Percentiles rank a stretch among this genome's conserved stretches.
Conservation (phyloP, 768 basidiomycete species). For the Lyophyllum decastes region DNA sequence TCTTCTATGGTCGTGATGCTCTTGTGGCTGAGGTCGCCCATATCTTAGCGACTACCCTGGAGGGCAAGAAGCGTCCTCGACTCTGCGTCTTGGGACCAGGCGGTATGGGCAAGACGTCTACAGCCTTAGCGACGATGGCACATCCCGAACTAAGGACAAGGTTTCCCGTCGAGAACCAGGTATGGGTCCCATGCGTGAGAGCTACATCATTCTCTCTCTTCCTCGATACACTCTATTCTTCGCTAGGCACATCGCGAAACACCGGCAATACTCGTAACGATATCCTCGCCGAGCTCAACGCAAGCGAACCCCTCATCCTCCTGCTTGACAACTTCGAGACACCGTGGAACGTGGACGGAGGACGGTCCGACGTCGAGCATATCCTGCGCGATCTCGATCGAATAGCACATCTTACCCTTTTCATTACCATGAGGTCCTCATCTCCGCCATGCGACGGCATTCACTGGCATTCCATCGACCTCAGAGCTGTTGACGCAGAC, state of each 20-base stretch:
- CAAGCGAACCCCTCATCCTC: slow-evolving; percentile 9
- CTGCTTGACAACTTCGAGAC: slow-evolving; percentile 40
- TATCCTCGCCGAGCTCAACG: slow-evolving; percentile 21
- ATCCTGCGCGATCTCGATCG: no score
- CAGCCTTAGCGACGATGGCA: slow-evolving; percentile 33
- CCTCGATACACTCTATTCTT: slow-evolving; percentile 20
- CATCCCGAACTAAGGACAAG: slow-evolving; percentile 16
- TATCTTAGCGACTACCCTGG: slow-evolving; percentile 2
- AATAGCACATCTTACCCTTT: no score
- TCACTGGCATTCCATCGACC: no score
- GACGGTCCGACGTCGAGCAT: no score
- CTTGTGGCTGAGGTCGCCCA: slow-evolving; percentile 16
- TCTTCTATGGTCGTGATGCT: slow-evolving; percentile 22
- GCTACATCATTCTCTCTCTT: slow-evolving; percentile 25
- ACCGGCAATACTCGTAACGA: slow-evolving; percentile 22
- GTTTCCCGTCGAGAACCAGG: slow-evolving; percentile 20
- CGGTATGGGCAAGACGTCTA: no score
- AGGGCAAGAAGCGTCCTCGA: slow-evolving; percentile 1
- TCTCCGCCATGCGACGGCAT: no score
- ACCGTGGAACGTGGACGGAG: no score
- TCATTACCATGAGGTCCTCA: no score
- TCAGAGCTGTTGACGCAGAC: slow-evolving; percentile 17
- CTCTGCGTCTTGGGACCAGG: slow-evolving; percentile 28
- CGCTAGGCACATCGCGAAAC: slow-evolving; percentile 20
- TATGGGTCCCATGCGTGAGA: slow-evolving; percentile 36